Conservation (phyloP, 2,329 filamentous ascomycete species). For the Aspergillus caelatus region DNA sequence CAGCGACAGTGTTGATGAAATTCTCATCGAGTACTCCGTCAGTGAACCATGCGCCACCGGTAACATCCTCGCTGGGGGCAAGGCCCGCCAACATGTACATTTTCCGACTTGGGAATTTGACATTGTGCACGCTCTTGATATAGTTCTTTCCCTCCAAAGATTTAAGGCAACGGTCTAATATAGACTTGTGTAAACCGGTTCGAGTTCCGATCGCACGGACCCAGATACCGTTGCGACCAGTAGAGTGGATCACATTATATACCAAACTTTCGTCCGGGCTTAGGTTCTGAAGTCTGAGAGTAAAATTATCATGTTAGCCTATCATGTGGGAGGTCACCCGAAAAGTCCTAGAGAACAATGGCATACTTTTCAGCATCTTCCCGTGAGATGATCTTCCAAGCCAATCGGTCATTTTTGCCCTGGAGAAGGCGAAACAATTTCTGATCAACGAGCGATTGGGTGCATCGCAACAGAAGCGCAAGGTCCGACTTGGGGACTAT, state of each 20-base stretch:
- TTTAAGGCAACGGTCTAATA: slow-evolving; percentile 80
- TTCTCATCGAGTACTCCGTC: slow-evolving; percentile 87
- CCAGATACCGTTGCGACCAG: slow-evolving; percentile 86
- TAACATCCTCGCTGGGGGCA: slow-evolving; percentile 83
- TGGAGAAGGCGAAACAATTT: slow-evolving; percentile 51
- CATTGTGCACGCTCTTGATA: slow-evolving; percentile 87
- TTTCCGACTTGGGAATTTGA: slow-evolving; percentile 87
- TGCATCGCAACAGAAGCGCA: slow-evolving; percentile 46
- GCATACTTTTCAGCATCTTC: slow-evolving; percentile 54
- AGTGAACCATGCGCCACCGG: slow-evolving; percentile 92
- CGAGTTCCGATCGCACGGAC: slow-evolving; percentile 78
- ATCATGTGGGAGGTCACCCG: not conserved
- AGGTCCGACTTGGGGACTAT: slow-evolving; percentile 49
- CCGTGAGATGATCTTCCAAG: slow-evolving; percentile 52
- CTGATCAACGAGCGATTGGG: slow-evolving; percentile 49
- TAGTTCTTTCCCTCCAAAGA: slow-evolving; percentile 78
- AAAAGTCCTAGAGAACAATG: not conserved
- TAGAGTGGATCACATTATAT: slow-evolving; percentile 85
- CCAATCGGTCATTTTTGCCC: slow-evolving; percentile 45
- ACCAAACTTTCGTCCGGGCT: slow-evolving; percentile 77
- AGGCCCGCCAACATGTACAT: slow-evolving; percentile 93
- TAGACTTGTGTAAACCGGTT: slow-evolving; percentile 80
- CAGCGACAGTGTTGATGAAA: slow-evolving; percentile 77
- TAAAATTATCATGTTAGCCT: slow-evolving; percentile 16
- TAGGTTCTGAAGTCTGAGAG: slow-evolving; percentile 47